Percentiles rank a stretch among this genome's conserved stretches.
These are phyloP conservation scores for Arachis hypogaea DNA, from an alignment of 306 rosid genomes.

Conservation along the genomic window DNA sequence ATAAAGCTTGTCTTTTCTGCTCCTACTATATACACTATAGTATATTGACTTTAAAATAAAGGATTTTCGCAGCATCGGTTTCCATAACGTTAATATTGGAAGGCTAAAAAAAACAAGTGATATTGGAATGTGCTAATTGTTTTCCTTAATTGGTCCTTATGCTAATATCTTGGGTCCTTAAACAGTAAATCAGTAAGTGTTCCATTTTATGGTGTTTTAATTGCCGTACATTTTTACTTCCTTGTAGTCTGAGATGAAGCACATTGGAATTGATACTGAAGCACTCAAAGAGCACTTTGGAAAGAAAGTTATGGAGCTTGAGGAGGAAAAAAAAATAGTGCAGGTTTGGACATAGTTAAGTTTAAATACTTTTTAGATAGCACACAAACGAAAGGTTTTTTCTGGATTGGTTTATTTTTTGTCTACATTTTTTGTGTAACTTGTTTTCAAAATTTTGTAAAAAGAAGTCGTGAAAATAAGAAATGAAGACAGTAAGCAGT, in stretches of 20 bases:
- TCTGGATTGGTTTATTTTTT: too few relatives aligned
- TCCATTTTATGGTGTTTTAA: constrained; percentile 1
- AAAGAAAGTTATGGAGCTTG: constrained; percentile 39
- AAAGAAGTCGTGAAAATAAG: too few relatives aligned
- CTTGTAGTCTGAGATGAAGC: constrained; percentile 75
- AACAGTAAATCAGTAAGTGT: constrained; percentile 8
- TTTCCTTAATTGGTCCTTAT: background rate
- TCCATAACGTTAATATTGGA: constrained; percentile 5
- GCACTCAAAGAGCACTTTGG: constrained; percentile 70
- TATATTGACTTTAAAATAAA: too few relatives aligned
- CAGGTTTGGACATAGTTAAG: too few relatives aligned
- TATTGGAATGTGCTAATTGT: constrained; percentile 7
- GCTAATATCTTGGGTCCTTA: constrained; percentile 14
- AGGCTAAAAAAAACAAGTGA: background rate
- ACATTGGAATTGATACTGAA: constrained; percentile 60
- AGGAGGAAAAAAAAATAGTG: too few relatives aligned
- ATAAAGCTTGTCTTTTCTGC: too few relatives aligned
- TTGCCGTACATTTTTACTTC: too few relatives aligned
- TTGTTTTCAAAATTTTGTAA: constrained; percentile 26
- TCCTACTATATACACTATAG: background rate
- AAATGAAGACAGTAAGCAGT: background rate
- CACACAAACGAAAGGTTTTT: too few relatives aligned
- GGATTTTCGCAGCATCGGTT: too few relatives aligned
- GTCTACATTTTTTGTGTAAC: constrained; percentile 39
- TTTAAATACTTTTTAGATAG: too few relatives aligned